These are phyloP conservation scores for Colletotrichum tropicale DNA, from an alignment of 2,329 filamentous ascomycete species.

Conservation along the genomic window DNA sequence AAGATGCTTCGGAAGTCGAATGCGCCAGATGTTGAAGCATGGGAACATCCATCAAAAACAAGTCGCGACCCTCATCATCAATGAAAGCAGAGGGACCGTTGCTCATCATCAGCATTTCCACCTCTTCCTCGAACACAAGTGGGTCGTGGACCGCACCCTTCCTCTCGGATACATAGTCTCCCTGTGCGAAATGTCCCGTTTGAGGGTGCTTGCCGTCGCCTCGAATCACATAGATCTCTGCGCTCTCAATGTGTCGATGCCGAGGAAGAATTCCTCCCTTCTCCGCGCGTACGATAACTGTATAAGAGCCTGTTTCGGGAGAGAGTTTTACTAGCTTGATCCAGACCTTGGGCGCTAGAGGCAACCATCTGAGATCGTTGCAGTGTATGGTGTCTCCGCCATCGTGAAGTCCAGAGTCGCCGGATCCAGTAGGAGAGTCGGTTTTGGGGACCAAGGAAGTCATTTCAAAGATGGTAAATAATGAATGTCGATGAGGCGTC, in stretches of 20 bases:
- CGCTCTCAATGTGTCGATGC: background rate
- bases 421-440: background rate
- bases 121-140: background rate
- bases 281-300: background rate
- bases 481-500: background rate
- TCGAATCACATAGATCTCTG: background rate
- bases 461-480: background rate
- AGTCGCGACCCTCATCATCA: background rate
- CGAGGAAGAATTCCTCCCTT: background rate
- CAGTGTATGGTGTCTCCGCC: background rate
- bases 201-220: background rate
- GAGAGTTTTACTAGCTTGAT: background rate
- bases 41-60: background rate
- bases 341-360: background rate
- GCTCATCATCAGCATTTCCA: background rate
- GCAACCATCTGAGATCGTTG: background rate
- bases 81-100: background rate
- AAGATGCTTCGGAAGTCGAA: background rate
- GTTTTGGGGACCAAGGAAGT: background rate
- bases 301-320: background rate
- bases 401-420: background rate
- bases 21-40: background rate
- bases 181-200: background rate
- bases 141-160: background rate
- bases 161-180: background rate